Base-by-base conservation (phyloP, 192 early-diverging fungal species). In the Umbelopsis isabellina region DNA sequence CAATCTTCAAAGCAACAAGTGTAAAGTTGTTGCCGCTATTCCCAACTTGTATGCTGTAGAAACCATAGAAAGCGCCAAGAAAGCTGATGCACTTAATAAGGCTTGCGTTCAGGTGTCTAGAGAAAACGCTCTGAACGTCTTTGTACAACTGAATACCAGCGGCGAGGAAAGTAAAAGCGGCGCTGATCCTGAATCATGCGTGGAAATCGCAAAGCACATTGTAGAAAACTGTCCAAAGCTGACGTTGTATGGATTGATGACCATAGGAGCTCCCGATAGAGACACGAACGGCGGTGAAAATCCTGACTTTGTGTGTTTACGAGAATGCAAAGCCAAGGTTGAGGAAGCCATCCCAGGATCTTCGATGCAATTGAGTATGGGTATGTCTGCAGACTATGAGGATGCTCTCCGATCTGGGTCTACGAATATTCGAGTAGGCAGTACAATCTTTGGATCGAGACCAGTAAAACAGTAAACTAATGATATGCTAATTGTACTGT, bases 361-460 rank as follows among this genome's bases (percentile, higher is more conserved):
- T 18, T 70, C 73, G 10, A 75, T 98, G 47, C 93, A 94, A 79
- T 80, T 97, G 58, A 94, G 93, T 77, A 97, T 98, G 96, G 97
- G 97, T 45, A 99, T 99, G 97, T 98, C 96, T 23, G 91, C 88
- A 73, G 97, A 99, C 79, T 98, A 90, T 87, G 86, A 89, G 65
- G 80, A 87, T 44, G 97, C 97, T 6, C 84, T 99, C 55, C 77
- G 86, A 37, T 84, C 90, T 35, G 97, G 97, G 41, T 87, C 94
- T 6, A 96, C 95, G 41, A 97, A 91, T 72, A 90, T 99, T 33
- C 90, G 97, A n/a, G 92, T 98, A 10, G 97, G 97, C 10, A 92
- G 88, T 67, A 89, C 83, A 20, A 94, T 99, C 55, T 99, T 99
- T 87, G 97, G 97, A 25, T 72, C 80, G 8, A 83, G 92, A 49